Evolutionary conservation across 768 basidiomycete genomes (phyloP).

Genomic region (Leccinum olivaceopallidum): DNA sequence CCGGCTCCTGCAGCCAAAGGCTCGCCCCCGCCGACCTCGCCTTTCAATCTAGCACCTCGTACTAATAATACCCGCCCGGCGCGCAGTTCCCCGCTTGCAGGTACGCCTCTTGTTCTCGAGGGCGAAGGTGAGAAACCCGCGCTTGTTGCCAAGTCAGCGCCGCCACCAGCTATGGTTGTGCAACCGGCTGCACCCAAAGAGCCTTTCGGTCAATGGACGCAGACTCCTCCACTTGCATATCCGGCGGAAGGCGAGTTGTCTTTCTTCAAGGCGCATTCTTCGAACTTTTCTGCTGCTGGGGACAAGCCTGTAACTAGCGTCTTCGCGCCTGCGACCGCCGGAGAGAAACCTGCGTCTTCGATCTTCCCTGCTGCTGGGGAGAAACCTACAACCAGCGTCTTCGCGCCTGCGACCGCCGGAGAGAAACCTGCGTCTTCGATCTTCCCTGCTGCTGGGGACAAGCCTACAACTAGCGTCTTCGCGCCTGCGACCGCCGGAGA

Average conservation of each 20-base stretch:
- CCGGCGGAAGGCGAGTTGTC: slow-evolving; percentile 24
- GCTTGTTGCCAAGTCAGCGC: slow-evolving; percentile 20
- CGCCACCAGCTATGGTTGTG: slow-evolving; percentile 25
- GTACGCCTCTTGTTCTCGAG: slow-evolving; percentile 49
- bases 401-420: background rate
- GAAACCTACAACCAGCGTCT: slow-evolving; percentile 11
- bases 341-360: slow-evolving; percentile 24
- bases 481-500: background rate
- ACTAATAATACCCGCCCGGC: slow-evolving; percentile 50
- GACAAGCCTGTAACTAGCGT: slow-evolving; percentile 13
- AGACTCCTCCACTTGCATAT: slow-evolving; percentile 18
- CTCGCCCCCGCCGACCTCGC: slow-evolving; percentile 30
- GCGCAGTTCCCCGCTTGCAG: slow-evolving; percentile 79
- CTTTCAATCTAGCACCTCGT: slow-evolving; percentile 49
- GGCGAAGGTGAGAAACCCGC: slow-evolving; percentile 25
- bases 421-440: slow-evolving; percentile 30
- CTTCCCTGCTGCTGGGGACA: slow-evolving; percentile 7
- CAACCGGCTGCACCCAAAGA: slow-evolving; percentile 43
- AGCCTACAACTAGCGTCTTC: background rate
- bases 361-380: slow-evolving; percentile 23
- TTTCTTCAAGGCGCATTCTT: slow-evolving; percentile 54
- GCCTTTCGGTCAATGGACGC: slow-evolving; percentile 36
- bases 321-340: slow-evolving; percentile 1
- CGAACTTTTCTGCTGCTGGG: slow-evolving; percentile 34
- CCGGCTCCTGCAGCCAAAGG: slow-evolving; percentile 18